Evolutionary conservation across 2,329 filamentous ascomycete genomes (phyloP).

Genomic region (Botrytis paeoniae): DNA sequence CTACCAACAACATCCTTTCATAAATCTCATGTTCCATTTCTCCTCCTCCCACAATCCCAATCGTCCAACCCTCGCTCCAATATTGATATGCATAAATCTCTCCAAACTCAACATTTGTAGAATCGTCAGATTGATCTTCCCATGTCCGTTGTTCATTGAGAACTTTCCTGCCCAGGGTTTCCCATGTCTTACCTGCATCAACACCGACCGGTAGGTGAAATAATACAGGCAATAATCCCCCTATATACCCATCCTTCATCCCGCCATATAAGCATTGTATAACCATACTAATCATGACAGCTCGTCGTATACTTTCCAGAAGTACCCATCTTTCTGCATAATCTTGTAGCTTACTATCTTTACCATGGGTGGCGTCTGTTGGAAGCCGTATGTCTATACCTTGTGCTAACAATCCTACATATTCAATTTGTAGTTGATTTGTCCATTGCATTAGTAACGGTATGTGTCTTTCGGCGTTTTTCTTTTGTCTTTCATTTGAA

Average conservation of each 20-base stretch:
- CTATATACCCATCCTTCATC: conserved; percentile 24
- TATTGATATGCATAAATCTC: neutral
- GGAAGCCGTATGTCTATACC: neutral
- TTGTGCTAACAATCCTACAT: neutral
- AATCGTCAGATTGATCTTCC: neutral
- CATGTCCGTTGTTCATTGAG: neutral
- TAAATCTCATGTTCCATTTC: conserved; percentile 1
- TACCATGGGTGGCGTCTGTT: neutral
- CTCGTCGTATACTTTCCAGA: conserved; percentile 38
- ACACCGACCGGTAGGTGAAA: conserved; percentile 20
- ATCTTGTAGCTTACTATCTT: neutral
- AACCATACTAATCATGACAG: conserved; percentile 28
- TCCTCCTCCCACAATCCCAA: conserved; percentile 2
- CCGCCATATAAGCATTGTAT: conserved; percentile 23
- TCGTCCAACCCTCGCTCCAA: neutral
- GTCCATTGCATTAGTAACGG: conserved; percentile 33
- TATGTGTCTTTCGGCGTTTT: conserved; percentile 32
- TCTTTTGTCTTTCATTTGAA: conserved; percentile 30
- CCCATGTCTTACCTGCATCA: conserved; percentile 13
- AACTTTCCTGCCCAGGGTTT: neutral
- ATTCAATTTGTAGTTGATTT: conserved; percentile 22
- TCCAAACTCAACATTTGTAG: neutral
- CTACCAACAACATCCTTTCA: conserved; percentile 18
- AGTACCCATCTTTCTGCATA: conserved; percentile 33
- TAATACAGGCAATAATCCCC: conserved; percentile 19